phyloP scores from a whole-genome alignment of 805 yeast genomes.

The Ogataea parapolymorpha region DNA sequence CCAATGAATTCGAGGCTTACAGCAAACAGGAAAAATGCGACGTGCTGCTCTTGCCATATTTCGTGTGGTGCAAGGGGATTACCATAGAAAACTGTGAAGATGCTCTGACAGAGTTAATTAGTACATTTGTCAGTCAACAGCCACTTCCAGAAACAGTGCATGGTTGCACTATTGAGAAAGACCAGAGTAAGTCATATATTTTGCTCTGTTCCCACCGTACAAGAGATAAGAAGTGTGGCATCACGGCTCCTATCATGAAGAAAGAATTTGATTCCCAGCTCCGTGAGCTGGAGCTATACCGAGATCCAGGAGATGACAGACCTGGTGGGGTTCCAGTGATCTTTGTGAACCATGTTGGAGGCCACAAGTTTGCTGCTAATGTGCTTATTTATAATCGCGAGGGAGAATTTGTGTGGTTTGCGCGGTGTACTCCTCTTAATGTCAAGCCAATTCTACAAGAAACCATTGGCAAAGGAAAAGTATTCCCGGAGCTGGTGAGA shows the following conservation, averaged over 20 bases:
- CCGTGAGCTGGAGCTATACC: slow-evolving; percentile 63
- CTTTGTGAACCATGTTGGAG: slow-evolving; percentile 87
- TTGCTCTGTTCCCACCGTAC: slow-evolving; percentile 86
- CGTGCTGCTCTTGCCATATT: slow-evolving; percentile 67
- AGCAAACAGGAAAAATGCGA: slow-evolving; percentile 48
- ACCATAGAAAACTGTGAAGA: slow-evolving; percentile 39
- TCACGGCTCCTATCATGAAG: slow-evolving; percentile 88
- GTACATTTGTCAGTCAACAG: slow-evolving; percentile 32
- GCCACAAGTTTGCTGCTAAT: slow-evolving; percentile 93
- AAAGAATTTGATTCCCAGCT: slow-evolving; percentile 71
- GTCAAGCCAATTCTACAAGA: slow-evolving; percentile 72
- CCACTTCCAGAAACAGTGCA: slow-evolving; percentile 13
- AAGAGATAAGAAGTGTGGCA: slow-evolving; percentile 90
- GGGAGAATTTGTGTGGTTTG: slow-evolving; percentile 86
- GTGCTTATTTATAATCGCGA: slow-evolving; percentile 68
- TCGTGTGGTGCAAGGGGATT: slow-evolving; percentile 62
- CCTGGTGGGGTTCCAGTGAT: slow-evolving; percentile 71
- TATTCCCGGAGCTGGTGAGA: slow-evolving; percentile 70
- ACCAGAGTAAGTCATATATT: slow-evolving; percentile 45
- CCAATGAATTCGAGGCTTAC: slow-evolving; percentile 39
- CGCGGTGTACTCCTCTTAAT: slow-evolving; percentile 75
- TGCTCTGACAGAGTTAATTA: slow-evolving; percentile 44
- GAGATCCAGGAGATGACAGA: slow-evolving; percentile 75
- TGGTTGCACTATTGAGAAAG: slow-evolving; percentile 35
- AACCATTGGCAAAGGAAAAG: slow-evolving; percentile 63